Evolutionary conservation across 257 asterid species (phyloP), one percentile per base, ranked within the genome.

Genomic region (Cordia subcordata): DNA sequence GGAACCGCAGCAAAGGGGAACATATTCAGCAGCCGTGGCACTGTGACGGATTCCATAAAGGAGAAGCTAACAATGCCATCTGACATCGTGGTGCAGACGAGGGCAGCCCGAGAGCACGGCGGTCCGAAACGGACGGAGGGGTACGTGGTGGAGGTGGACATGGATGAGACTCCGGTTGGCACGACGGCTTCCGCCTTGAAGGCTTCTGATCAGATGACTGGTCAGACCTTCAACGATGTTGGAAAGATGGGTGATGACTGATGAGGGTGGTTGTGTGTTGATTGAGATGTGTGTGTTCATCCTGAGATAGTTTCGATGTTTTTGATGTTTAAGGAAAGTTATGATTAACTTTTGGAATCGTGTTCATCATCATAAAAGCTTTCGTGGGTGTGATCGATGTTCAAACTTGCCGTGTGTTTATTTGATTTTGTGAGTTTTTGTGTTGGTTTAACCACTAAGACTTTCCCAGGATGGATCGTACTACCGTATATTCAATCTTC

Each of bases 181-280:
- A 56, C 64, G 18, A 60, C 75, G 1, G 82, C 85, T 0, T 20
- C 74, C 0, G 52, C 68, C 0, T 51, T 84, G 60, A 80, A 76
- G 27, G 59, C 37, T 14, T 50, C 87, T 10, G 96, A 82, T 51
- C 82, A 80, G 67, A 8, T 66, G 72, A 17, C 69, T 2, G 94
- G 85, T 0, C 88, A 84, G 68, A 68, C 88, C 0, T 88, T 83
- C 55, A 71, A 83, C 18, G 88, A 85, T 17, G 90, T 77, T 0
- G 93, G 93, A 0, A 55, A n/a, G 17, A 9, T 80, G 62, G 87
- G 45, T 0, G 80, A 57, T 0, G 84, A 72, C n/a, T n/a, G n/a
- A n/a, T n/a, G n/a, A n/a, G 8, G 82, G 59, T 0, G 66, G 38
- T 0, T 42, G 63, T 15, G 69, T 66, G 5, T 73, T 54, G 1